Evolutionary conservation across 1,284 basidiomycete species (phyloP), one percentile per base, ranked within the genome.

Genomic region (Taiwanofungus camphoratus): DNA sequence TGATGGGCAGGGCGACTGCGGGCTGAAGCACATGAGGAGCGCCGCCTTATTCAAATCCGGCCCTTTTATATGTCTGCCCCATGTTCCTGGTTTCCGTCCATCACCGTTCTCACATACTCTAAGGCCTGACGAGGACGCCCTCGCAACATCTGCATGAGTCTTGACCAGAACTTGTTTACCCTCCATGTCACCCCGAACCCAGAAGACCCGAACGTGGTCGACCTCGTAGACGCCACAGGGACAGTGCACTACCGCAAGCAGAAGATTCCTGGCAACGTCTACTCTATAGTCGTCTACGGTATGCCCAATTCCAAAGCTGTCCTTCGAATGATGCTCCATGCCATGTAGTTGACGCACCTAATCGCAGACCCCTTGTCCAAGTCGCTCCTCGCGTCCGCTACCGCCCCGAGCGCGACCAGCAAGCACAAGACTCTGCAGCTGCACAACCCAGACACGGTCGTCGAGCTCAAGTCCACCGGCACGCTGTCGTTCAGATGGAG

Each of bases 151-250:
- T 32, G 12, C 39, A 87, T 87, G 85, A 86, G 81, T 53, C 68
- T 89, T 37, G 85, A 87, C 58, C 74, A 85, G 60, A 89, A 89
- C 59, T 68, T 90, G 5, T 90, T 89, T 64, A 89, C 87, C 3
- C 76, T 90, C 40, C 65, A 73, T 50, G 63, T 89, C 45, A 71
- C 72, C 0, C 75, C 76, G 5, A 75, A 73, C 55, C 62, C 76
- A 45, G 72, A 79, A 21, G 70, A 80, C 48, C 71, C 75, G 15
- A 68, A 69, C 51, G 71, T 83, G 18, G 60, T 81, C 29, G 86
- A 90, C 59, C 75, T 90, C 35, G 65, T 77, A 12, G 84, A 87
- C 54, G 68, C 75, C 2, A 62, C 71, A 4, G 85, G 80, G 12
- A 72, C 61, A 2, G 59, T 76, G 1, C 77, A 89, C 60, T 90